A percentile compares a stretch with the other conserved stretches of the same genome.
Conservation (phyloP, 2,329 filamentous ascomycete species). For the Anisogramma anomala region DNA sequence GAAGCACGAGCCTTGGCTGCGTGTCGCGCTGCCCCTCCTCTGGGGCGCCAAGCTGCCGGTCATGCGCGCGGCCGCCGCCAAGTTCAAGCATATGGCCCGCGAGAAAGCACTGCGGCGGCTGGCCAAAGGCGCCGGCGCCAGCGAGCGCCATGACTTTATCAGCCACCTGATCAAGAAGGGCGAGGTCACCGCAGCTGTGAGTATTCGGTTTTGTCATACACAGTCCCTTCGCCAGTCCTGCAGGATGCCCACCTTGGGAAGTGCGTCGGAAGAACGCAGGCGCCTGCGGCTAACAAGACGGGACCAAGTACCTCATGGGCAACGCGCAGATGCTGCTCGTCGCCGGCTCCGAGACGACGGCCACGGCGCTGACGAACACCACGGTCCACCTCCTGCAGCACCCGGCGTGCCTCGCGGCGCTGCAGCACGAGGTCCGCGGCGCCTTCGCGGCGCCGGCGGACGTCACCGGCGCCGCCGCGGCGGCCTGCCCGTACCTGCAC, state of each 20-base stretch:
- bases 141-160: background rate
- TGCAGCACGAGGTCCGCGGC: slow-evolving; percentile 29
- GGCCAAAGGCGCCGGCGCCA: background rate
- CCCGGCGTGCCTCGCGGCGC: slow-evolving; percentile 18
- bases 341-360: slow-evolving; percentile 15
- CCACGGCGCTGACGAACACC: slow-evolving; percentile 8
- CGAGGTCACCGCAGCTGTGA: background rate
- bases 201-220: no score
- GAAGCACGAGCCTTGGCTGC: no score
- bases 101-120: background rate
- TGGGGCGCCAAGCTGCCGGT: no score
- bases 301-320: slow-evolving; percentile 8
- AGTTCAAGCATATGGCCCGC: background rate
- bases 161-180: background rate
- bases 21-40: no score
- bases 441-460: slow-evolving; percentile 26
- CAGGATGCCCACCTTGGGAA: no score
- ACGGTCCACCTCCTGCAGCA: slow-evolving; percentile 19
- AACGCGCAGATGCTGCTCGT: slow-evolving; percentile 7
- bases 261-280: no score
- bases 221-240: no score
- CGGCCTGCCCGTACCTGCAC: slow-evolving; percentile 4
- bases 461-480: slow-evolving; percentile 21
- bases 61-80: no score
- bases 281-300: slow-evolving; percentile 10